Base-by-base conservation (phyloP, 2,329 filamentous ascomycete genomes). In the Neodidymelliopsis sp. region DNA sequence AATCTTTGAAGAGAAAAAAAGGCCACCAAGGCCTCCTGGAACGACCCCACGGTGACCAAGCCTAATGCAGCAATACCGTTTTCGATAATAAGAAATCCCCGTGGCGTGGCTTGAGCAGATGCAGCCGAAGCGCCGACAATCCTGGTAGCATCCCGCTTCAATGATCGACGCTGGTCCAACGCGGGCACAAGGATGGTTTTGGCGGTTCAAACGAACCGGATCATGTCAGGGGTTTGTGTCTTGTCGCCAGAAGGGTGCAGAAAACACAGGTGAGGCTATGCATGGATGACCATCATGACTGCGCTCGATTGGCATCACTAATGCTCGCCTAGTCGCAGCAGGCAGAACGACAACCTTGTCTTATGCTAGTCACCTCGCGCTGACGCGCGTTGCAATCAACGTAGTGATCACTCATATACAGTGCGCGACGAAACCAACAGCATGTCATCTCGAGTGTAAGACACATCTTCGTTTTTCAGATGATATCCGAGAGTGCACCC, bases 11-110 rank as follows among this genome's bases (percentile, higher is more conserved):
- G 24, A 18, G 20, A 43, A 37, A 38, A 54, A 49, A 42, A 45
- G 49, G 39, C 54, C 53, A 55, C 51, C 53, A 54, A 39, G 40
- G 49, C 37, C 23, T 42, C 27, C 42, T 34, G 34, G n/a, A 37
- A 22, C 40, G 46, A 63, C 65, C 63, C 64, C 65, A 70, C 66
- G 62, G 62, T 54, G 42, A 60, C 66, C 66, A 65, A 46, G 49
- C 68, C 53, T 27, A 43, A 67, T 59, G 27, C 50, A 62, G 69
- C 53, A 70, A 63, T 53, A 59, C 65, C 63, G 65, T 69, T 65
- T 49, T 69, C 59, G 65, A 70, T 62, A 63, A 63, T 57, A 58
- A 68, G 59, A 69, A 70, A 65, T 71, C 65, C 63, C 69, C 67
- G 61, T 53, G 53, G 54, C 52, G 53, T 69, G 66, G 62, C 67